These are phyloP conservation scores for Cutaneotrichosporon mucoides DNA, from an alignment of 1,284 basidiomycete species.

Conservation along the genomic window DNA sequence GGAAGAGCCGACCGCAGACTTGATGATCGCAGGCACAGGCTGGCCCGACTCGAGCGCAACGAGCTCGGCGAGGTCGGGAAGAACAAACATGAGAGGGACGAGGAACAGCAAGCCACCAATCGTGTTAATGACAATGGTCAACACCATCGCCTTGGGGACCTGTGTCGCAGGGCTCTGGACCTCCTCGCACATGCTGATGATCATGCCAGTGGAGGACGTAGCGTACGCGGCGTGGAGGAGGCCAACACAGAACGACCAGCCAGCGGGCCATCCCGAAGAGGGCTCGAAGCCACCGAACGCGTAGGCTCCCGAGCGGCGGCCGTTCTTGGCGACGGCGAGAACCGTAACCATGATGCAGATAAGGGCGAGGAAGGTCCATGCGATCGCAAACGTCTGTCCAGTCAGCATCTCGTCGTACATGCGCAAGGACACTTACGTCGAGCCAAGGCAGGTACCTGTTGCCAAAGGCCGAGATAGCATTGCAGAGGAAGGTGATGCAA, in stretches of 20 bases:
- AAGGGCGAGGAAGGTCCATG: constrained; percentile 27
- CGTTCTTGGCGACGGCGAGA: constrained; percentile 41
- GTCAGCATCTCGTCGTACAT: not conserved
- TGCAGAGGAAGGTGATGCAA: constrained; percentile 18
- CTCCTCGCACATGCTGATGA: constrained; percentile 46
- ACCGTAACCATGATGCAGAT: constrained; percentile 31
- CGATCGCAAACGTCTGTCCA: constrained; percentile 28
- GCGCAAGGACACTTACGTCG: constrained; percentile 24
- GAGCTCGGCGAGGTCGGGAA: constrained; percentile 45
- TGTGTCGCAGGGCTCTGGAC: constrained; percentile 42
- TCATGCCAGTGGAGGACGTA: constrained; percentile 41
- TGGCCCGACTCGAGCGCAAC: constrained; percentile 48
- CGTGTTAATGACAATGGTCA: constrained; percentile 22
- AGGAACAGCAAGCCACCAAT: constrained; percentile 40
- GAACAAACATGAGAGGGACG: constrained; percentile 50
- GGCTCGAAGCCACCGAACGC: constrained; percentile 27
- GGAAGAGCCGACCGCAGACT: constrained; percentile 45
- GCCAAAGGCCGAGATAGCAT: constrained; percentile 27
- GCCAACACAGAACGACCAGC: constrained; percentile 33
- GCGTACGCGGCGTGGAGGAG: constrained; percentile 43
- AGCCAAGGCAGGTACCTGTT: constrained; percentile 38
- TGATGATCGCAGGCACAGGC: constrained; percentile 49
- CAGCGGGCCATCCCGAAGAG: constrained; percentile 14
- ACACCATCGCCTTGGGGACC: constrained; percentile 44
- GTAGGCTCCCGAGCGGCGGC: constrained; percentile 32